Percentiles rank a stretch among this genome's conserved stretches.
Conservation (phyloP, 2,329 filamentous ascomycete genomes). For the Neocatenulostroma microsporum region DNA sequence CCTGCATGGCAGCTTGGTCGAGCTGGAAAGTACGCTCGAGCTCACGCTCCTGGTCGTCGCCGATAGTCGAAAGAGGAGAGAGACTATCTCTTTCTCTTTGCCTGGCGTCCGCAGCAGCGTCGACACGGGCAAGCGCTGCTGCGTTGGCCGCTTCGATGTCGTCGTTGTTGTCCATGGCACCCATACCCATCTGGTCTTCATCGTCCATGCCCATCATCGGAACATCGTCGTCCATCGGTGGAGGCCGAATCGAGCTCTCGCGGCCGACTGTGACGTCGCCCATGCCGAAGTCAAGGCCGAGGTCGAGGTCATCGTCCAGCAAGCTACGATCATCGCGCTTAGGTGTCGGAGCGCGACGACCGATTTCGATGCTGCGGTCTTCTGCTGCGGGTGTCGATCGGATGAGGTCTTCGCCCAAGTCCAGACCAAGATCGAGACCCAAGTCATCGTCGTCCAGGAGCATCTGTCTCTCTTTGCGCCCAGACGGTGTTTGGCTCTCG, state of each 20-base stretch:
- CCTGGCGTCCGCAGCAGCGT: conserved; percentile 26
- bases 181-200: conserved; percentile 38
- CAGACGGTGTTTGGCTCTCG: conserved; percentile 24
- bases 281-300: conserved; percentile 43
- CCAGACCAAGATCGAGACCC: conserved; percentile 59
- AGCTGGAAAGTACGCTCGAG: conserved; percentile 54
- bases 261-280: conserved; percentile 27
- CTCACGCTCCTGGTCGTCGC: conserved; percentile 48
- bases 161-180: conserved; percentile 33
- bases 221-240: conserved; percentile 16
- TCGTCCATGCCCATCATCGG: conserved; percentile 24
- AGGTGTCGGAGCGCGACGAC: conserved; percentile 67
- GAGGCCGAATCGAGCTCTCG: conserved; percentile 12
- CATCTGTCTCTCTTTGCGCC: conserved; percentile 15
- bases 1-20: conserved; percentile 24
- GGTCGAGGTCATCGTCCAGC: conserved; percentile 52
- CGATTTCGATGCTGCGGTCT: conserved; percentile 67
- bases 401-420: conserved; percentile 30
- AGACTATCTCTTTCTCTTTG: conserved; percentile 32
- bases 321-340: conserved; percentile 50
- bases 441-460: conserved; percentile 50
- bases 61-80: conserved; percentile 49
- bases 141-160: conserved; percentile 35
- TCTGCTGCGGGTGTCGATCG: conserved; percentile 24
- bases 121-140: conserved; percentile 36